A percentile compares a stretch with the other conserved stretches of the same genome.
Conservation (phyloP, 768 basidiomycete species). For the Daedaleopsis nitida region DNA sequence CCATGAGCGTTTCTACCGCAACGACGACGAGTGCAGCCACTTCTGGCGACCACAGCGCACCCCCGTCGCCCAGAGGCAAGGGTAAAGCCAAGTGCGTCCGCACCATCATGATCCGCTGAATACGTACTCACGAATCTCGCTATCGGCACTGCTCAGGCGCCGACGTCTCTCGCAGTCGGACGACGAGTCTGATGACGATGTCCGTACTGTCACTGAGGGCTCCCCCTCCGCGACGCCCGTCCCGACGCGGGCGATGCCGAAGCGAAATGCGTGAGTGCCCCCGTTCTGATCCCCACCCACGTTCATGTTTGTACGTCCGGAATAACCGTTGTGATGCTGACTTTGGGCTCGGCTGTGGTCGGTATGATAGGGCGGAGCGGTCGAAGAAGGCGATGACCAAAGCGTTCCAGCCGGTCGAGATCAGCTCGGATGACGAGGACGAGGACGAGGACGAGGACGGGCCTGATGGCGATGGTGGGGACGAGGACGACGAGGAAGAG, state of each 20-base stretch:
- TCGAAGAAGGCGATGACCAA: constrained; percentile 24
- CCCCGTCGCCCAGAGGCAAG: constrained; percentile 20
- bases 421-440: constrained; percentile 35
- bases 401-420: constrained; percentile 21
- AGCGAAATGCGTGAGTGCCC: constrained; percentile 56
- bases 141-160: constrained; percentile 44
- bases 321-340: not conserved
- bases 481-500: constrained; percentile 35
- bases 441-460: constrained; percentile 43
- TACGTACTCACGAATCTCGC: not conserved
- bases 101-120: constrained; percentile 38
- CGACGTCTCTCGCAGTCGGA: constrained; percentile 57
- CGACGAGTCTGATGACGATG: constrained; percentile 46
- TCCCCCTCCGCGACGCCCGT: constrained; percentile 32
- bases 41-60: constrained; percentile 21
- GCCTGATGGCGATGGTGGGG: constrained; percentile 18
- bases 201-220: constrained; percentile 33
- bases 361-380: constrained; percentile 35
- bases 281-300: not conserved
- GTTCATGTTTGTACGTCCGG: not conserved
- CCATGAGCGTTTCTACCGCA: constrained; percentile 56
- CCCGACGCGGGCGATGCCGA: constrained; percentile 57
- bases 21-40: constrained; percentile 39
- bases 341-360: not conserved
- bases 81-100: constrained; percentile 34